A percentile compares a stretch with the other conserved stretches of the same genome.
phyloP scores from a whole-genome alignment of 352 stramenopile genomes.

The Globisporangium yorkense region DNA sequence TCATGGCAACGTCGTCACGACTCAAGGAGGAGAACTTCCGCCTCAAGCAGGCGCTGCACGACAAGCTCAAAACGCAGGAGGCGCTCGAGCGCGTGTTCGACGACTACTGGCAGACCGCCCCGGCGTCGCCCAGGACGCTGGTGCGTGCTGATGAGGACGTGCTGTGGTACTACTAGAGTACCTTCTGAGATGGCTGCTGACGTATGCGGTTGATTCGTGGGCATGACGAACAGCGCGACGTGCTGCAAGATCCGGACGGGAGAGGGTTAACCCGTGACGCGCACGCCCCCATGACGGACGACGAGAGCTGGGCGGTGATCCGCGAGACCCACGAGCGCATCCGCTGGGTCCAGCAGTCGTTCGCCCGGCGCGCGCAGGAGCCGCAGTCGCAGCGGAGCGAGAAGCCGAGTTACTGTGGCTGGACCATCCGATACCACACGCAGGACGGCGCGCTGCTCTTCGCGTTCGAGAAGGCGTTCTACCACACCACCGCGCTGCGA shows the following conservation, averaged over 20 bases:
- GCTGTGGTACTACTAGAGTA: neutral
- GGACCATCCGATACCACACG: slow-evolving; percentile 18
- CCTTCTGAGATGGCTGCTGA: neutral
- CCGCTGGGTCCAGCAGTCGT: slow-evolving; percentile 11
- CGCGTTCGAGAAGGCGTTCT: slow-evolving; percentile 41
- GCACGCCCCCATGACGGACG: slow-evolving; percentile 11
- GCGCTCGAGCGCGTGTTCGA: slow-evolving; percentile 24
- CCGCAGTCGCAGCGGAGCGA: neutral
- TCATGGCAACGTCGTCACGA: slow-evolving; percentile 25
- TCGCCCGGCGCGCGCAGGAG: slow-evolving; percentile 1
- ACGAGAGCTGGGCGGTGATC: slow-evolving; percentile 19
- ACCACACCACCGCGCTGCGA: slow-evolving; percentile 22
- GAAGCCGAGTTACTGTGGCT: slow-evolving; percentile 20
- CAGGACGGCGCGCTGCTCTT: slow-evolving; percentile 31
- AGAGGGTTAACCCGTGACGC: neutral
- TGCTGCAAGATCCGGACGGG: neutral
- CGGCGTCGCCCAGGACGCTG: neutral
- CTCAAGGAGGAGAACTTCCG: slow-evolving; percentile 23
- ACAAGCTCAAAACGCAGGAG: slow-evolving; percentile 28
- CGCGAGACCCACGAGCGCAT: slow-evolving; percentile 12
- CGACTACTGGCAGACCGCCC: slow-evolving; percentile 12
- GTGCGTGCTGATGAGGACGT: neutral
- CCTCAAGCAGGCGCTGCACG: slow-evolving; percentile 23
- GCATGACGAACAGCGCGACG: slow-evolving; percentile 1
- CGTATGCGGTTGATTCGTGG: neutral